A percentile compares a stretch with the other conserved stretches of the same genome.
Conservation (phyloP, 129 eudicot genomes). For the Tagetes patula region DNA sequence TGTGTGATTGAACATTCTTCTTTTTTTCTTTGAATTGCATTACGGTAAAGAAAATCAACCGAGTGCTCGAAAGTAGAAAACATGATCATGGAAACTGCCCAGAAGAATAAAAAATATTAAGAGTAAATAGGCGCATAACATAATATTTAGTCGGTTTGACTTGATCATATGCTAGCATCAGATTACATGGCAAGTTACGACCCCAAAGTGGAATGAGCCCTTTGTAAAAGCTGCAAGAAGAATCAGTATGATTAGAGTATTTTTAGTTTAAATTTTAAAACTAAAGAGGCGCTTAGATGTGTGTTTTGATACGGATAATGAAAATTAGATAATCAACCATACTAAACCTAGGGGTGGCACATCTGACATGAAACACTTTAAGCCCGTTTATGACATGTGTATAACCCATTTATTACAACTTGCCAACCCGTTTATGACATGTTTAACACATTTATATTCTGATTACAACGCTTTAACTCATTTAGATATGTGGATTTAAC, state of each 20-base stretch:
- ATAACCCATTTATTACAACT: not conserved
- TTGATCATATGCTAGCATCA: not conserved
- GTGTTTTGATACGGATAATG: not conserved
- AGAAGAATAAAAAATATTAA: not conserved
- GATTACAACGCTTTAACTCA: not conserved
- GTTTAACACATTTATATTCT: too few species aligned
- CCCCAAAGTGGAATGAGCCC: slow-evolving; percentile 65
- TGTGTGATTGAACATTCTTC: slow-evolving; percentile 50
- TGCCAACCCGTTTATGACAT: not conserved
- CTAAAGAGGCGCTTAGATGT: not conserved
- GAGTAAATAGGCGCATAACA: not conserved
- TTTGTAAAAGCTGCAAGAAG: slow-evolving; percentile 49
- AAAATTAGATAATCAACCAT: not conserved
- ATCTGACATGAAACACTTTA: too few species aligned
- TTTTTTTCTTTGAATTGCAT: slow-evolving; percentile 44
- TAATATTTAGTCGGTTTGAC: not conserved
- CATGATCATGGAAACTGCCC: slow-evolving; percentile 61
- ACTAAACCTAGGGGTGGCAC: too few species aligned
- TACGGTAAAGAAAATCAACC: slow-evolving; percentile 43
- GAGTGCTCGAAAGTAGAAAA: slow-evolving; percentile 61
- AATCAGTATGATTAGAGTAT: slow-evolving; percentile 6
- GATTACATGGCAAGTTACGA: slow-evolving; percentile 59
- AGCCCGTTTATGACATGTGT: not conserved
- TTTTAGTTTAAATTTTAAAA: not conserved
- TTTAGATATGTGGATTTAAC: not conserved